phyloP scores from a whole-genome alignment of 148 eudicot species.

The Dysphania ambrosioides region DNA sequence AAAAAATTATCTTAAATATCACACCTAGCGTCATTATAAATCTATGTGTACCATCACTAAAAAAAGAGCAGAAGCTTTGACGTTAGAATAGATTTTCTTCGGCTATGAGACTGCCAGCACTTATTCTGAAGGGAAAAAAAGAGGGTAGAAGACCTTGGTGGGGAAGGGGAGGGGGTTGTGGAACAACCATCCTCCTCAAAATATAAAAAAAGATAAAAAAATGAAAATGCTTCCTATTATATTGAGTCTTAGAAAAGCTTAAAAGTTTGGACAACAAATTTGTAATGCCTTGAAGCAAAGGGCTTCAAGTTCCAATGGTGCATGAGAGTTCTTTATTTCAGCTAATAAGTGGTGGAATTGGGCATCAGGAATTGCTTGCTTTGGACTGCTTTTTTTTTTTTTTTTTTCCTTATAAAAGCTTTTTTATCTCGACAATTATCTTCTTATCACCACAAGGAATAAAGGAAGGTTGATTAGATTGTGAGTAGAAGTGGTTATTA shows the following conservation, averaged over 20 bases:
- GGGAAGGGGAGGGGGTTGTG: neutral
- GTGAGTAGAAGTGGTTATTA: constrained; percentile 1
- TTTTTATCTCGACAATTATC: constrained; percentile 12
- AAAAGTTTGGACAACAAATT: neutral
- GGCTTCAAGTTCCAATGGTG: constrained; percentile 60
- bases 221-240: neutral
- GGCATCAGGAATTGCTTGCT: constrained; percentile 24
- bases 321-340: constrained; percentile 21
- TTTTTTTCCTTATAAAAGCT: neutral
- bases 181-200: neutral
- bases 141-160: neutral
- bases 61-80: neutral
- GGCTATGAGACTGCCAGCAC: neutral
- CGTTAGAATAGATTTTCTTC: neutral
- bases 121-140: no score
- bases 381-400: constrained; percentile 9
- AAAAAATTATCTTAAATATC: neutral
- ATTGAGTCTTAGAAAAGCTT: neutral
- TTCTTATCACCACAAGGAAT: constrained; percentile 16
- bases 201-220: neutral
- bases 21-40: neutral
- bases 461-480: neutral
- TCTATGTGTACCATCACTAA: neutral
- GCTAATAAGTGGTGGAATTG: constrained; percentile 17
- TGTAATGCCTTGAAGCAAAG: constrained; percentile 22